Evolutionary conservation across 2,329 filamentous ascomycete genomes (phyloP).

Genomic region (Ceratocystis lukuohia): DNA sequence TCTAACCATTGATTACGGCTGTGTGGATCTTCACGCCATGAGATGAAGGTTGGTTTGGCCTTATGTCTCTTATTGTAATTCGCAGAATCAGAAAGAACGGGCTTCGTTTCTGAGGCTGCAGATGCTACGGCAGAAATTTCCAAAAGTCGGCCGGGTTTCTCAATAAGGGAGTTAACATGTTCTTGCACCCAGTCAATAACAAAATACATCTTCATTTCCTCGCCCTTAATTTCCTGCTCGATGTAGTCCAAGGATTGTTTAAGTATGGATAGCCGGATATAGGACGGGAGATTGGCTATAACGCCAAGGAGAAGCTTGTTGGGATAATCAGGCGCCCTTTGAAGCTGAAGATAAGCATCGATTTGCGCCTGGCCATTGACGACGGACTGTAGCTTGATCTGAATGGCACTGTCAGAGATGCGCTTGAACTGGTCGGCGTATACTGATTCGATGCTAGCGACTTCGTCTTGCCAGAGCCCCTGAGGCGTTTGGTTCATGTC

Average conservation of each 20-base stretch:
- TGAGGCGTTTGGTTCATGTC: conserved; percentile 42
- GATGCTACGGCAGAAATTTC: conserved; percentile 72
- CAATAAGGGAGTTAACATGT: conserved; percentile 67
- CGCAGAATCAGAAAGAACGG: conserved; percentile 16
- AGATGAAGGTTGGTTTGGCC: conserved; percentile 13
- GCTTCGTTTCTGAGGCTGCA: conserved; percentile 43
- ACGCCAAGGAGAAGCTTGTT: conserved; percentile 55
- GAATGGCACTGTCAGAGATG: conserved; percentile 50
- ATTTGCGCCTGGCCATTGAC: conserved; percentile 39
- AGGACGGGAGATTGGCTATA: conserved; percentile 62
- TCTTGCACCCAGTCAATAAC: conserved; percentile 85
- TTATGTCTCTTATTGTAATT: conserved; percentile 23
- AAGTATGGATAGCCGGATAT: conserved; percentile 82
- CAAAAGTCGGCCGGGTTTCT: conserved; percentile 67
- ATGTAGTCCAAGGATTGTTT: conserved; percentile 63
- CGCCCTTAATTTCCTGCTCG: conserved; percentile 56
- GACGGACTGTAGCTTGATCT: conserved; percentile 50
- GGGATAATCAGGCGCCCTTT: conserved; percentile 64
- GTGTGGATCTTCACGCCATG: conserved; percentile 33
- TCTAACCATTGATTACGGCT: conserved; percentile 51
- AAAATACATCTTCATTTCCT: conserved; percentile 80
- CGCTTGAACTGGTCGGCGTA: conserved; percentile 60
- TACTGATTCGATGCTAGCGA: conserved; percentile 70
- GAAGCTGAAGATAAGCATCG: conserved; percentile 49
- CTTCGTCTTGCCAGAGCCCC: conserved; percentile 73